phyloP scores from a whole-genome alignment of 2,329 filamentous ascomycete genomes.

The Phialophora macrospora region DNA sequence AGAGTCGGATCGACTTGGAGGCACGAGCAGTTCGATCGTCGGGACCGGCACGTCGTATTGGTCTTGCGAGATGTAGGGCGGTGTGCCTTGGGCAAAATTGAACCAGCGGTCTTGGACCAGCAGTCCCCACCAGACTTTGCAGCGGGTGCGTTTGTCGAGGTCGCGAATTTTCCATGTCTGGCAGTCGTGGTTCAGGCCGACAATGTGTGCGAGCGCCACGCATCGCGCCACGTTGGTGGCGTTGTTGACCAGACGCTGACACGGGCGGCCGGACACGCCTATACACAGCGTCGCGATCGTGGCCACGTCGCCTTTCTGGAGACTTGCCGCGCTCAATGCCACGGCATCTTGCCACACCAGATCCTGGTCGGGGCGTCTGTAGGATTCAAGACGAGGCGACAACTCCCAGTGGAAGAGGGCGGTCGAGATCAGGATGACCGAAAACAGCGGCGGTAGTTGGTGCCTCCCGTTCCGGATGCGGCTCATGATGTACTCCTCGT shows the following conservation, averaged over 20 bases:
- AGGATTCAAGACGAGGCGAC: slow-evolving; percentile 50
- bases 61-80: slow-evolving; percentile 57
- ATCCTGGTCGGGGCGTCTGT: slow-evolving; percentile 61
- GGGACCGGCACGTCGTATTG: slow-evolving; percentile 64
- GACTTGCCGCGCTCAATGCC: slow-evolving; percentile 61
- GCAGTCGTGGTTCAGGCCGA: slow-evolving; percentile 61
- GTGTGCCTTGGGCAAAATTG: slow-evolving; percentile 61
- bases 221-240: slow-evolving; percentile 60
- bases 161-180: slow-evolving; percentile 58
- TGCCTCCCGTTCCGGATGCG: slow-evolving; percentile 56
- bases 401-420: slow-evolving; percentile 63
- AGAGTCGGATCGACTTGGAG: slow-evolving; percentile 43
- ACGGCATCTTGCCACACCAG: slow-evolving; percentile 68
- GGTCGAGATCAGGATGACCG: slow-evolving; percentile 64
- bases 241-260: slow-evolving; percentile 45
- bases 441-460: slow-evolving; percentile 57
- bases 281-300: slow-evolving; percentile 63
- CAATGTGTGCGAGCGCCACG: slow-evolving; percentile 60
- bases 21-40: slow-evolving; percentile 49
- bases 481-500: slow-evolving; percentile 59
- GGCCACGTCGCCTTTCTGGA: slow-evolving; percentile 62
- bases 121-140: slow-evolving; percentile 62
- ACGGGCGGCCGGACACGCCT: slow-evolving; percentile 63
- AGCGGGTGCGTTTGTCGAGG: slow-evolving; percentile 57
- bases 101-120: slow-evolving; percentile 63